Base-by-base conservation (phyloP, 2,329 filamentous ascomycete species). In the Aspergillus spinulosporus region DNA sequence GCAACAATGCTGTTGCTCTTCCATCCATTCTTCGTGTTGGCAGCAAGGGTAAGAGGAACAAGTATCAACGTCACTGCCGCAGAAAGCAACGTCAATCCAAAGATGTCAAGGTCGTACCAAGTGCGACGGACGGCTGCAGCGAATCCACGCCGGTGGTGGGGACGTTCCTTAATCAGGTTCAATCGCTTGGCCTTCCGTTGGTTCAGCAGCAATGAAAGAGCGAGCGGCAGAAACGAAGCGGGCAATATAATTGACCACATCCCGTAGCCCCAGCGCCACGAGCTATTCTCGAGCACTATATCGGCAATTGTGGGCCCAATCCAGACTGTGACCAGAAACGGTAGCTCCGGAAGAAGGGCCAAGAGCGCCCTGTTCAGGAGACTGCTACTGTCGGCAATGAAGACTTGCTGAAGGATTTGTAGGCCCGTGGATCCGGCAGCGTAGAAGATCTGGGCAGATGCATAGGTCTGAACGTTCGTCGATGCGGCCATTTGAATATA, bases 261-360 rank as follows among this genome's bases (percentile, higher is more conserved):
- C 37, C 85, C 87, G 64, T 86, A 89, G 1, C 80, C 86, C 87
- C 87, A 90, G 39, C 85, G 80, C 82, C 84, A 89, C 46, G 80
- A 84, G 5, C 80, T 75, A 2, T 80, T 74, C 0, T 75, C 65
- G 45, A 85, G 75, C 58, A 88, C 82, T 0, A 75, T 74, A 26
- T 81, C 74, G 0, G 83, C 82, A 56, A 87, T 81, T 40, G 78
- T 80, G 1, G 84, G 80, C 2, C 85, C 82, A 48, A 85, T 78
- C 74, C 84, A 90, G 1, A 85, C 83, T 2, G 86, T 88, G 62
- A 84, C 79, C 59, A 90, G 81, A 64, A 85, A 88, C 0, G 88
- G 87, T 0, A 87, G 83, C 42, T 79, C 79, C 8, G 83, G 81
- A 55, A 88, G 79, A 1, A 85, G 84, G 42, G 85, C 82, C 63